phyloP scores from a whole-genome alignment of 345 rosid species.

The Gossypium raimondii region DNA sequence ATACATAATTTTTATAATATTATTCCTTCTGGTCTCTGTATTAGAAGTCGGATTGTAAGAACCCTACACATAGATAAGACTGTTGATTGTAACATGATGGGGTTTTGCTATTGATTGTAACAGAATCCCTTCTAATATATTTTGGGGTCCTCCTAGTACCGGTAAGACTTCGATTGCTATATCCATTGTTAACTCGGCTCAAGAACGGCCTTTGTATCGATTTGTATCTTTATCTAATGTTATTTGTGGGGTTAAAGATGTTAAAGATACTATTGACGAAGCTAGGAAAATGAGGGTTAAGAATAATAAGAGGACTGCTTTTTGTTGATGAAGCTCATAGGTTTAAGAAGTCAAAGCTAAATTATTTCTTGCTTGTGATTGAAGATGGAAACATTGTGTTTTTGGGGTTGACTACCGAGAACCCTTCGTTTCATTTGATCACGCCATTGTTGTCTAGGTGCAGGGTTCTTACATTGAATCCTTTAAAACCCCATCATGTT shows the following conservation, averaged over 20 bases:
- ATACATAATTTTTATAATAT: too few species aligned
- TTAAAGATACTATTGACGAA: slow-evolving; percentile 61
- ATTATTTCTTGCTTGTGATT: slow-evolving; percentile 72
- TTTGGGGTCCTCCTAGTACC: slow-evolving; percentile 85
- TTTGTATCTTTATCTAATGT: slow-evolving; percentile 67
- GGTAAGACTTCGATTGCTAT: slow-evolving; percentile 77
- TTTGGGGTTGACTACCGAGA: slow-evolving; percentile 84
- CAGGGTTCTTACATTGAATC: slow-evolving; percentile 55
- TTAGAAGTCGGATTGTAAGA: too few species aligned
- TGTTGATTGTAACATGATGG: slow-evolving; percentile 24
- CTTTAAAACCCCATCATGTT: slow-evolving; percentile 54
- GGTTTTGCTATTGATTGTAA: slow-evolving; percentile 14
- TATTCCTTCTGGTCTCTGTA: too few species aligned
- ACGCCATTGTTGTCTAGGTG: slow-evolving; percentile 76
- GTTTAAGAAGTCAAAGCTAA: slow-evolving; percentile 75
- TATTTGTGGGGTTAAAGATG: slow-evolving; percentile 70
- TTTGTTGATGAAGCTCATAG: slow-evolving; percentile 83
- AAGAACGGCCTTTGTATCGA: slow-evolving; percentile 33
- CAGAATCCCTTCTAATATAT: slow-evolving; percentile 52
- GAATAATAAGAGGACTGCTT: slow-evolving; percentile 45
- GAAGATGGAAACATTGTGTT: slow-evolving; percentile 81
- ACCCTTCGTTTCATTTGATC: slow-evolving; percentile 77
- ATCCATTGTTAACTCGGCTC: slow-evolving; percentile 48
- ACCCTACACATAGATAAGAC: neutral
- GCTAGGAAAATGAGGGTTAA: slow-evolving; percentile 47